Conservation (phyloP, 306 rosid species). For the Gynostemma pentaphyllum region DNA sequence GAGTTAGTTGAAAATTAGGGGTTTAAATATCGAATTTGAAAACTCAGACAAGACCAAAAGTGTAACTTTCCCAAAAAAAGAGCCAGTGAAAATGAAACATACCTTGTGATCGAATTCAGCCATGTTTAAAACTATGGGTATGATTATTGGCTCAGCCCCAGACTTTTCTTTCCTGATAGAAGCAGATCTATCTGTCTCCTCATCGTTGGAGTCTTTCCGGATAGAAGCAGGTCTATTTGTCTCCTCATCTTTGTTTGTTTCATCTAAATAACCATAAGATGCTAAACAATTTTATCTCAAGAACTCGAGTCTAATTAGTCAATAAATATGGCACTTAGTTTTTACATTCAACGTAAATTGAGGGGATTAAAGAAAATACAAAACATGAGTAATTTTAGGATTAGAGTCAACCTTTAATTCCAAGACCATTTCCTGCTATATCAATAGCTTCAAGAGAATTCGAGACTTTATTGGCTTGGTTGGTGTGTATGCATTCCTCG, state of each 20-base stretch:
- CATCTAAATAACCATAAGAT: slow-evolving; percentile 38
- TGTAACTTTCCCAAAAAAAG: too few species aligned
- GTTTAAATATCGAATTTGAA: too few species aligned
- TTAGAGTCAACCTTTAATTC: slow-evolving; percentile 32
- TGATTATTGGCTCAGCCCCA: slow-evolving; percentile 66
- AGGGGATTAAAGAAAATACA: neutral
- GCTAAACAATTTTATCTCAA: neutral
- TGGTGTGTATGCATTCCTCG: slow-evolving; percentile 22
- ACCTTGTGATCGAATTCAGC: slow-evolving; percentile 98
- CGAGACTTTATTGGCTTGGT: slow-evolving; percentile 30
- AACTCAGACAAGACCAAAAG: too few species aligned
- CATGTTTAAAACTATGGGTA: slow-evolving; percentile 88
- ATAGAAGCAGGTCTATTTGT: slow-evolving; percentile 19
- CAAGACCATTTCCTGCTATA: slow-evolving; percentile 25
- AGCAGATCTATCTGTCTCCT: slow-evolving; percentile 20
- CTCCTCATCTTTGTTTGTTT: slow-evolving; percentile 29
- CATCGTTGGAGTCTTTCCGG: slow-evolving; percentile 39
- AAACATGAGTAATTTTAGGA: slow-evolving; percentile 4
- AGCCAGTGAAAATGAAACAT: slow-evolving; percentile 1
- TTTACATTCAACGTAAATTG: neutral
- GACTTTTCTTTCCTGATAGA: slow-evolving; percentile 50
- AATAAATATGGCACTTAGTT: neutral
- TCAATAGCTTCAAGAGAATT: slow-evolving; percentile 30
- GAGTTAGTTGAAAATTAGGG: too few species aligned
- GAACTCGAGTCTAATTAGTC: neutral